A percentile compares a stretch with the other conserved stretches of the same genome.
phyloP scores from a whole-genome alignment of 2,329 filamentous ascomycete genomes.

The Fusarium beomiforme region DNA sequence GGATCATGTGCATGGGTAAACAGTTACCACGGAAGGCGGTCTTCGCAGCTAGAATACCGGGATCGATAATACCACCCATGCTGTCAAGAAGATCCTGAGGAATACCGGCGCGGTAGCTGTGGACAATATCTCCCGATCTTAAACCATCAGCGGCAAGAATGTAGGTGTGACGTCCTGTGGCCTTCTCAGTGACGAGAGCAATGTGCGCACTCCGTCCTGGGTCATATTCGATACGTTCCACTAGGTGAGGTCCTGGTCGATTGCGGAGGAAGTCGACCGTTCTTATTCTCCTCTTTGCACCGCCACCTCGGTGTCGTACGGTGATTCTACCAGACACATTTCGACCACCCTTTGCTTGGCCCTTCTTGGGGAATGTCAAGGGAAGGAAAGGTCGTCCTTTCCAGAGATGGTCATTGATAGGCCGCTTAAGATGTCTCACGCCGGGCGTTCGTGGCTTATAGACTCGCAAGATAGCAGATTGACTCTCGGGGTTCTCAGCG shows the following conservation, averaged over 20 bases:
- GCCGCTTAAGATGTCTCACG: slow-evolving; percentile 87
- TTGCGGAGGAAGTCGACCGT: slow-evolving; percentile 88
- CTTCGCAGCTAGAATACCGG: slow-evolving; percentile 93
- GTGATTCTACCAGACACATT: slow-evolving; percentile 89
- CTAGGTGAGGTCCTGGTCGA: slow-evolving; percentile 82
- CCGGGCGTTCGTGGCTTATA: slow-evolving; percentile 96
- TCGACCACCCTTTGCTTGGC: slow-evolving; percentile 90
- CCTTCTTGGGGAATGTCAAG: slow-evolving; percentile 91
- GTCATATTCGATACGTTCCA: slow-evolving; percentile 96
- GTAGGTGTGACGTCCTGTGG: slow-evolving; percentile 82
- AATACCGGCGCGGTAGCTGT: slow-evolving; percentile 92
- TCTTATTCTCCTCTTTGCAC: slow-evolving; percentile 89
- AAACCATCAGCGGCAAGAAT: slow-evolving; percentile 96
- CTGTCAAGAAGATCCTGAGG: slow-evolving; percentile 85
- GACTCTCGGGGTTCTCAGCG: slow-evolving; percentile 40
- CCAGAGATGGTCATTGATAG: slow-evolving; percentile 97
- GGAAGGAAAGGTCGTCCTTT: slow-evolving; percentile 86
- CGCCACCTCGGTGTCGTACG: slow-evolving; percentile 91
- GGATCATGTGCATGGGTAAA: slow-evolving; percentile 93
- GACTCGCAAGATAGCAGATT: slow-evolving; percentile 71
- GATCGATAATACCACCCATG: slow-evolving; percentile 94
- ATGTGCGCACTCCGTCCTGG: slow-evolving; percentile 94
- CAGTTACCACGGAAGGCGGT: slow-evolving; percentile 96
- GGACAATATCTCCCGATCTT: slow-evolving; percentile 87
- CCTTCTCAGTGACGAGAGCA: slow-evolving; percentile 81